Base-by-base conservation (phyloP, 2,329 filamentous ascomycete species). In the Dendryphion nanum region DNA sequence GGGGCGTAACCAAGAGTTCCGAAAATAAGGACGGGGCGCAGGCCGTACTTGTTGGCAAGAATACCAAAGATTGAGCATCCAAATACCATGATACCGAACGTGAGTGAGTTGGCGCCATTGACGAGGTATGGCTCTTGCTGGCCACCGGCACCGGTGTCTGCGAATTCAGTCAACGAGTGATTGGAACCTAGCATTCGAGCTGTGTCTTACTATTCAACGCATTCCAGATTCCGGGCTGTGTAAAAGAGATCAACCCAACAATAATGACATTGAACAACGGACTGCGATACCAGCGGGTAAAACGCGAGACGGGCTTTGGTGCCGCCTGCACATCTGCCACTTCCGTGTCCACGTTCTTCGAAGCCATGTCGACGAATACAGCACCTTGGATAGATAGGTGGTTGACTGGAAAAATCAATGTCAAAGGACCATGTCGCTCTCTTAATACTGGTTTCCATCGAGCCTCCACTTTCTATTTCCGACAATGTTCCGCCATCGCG, bases 211-310 rank as follows among this genome's bases (percentile, higher is more conserved):
- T 58, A 44, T 73, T 72, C 13, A 74, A 53, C 3, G 71, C 71
- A 39, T 69, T 73, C 70, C 71, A 74, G 16, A 74, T 71, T 2
- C 70, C 71, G 0, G 70, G 70, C 28, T 72, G 69, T 1, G 68
- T 70, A 48, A 74, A 74, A 4, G 64, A 66, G 15, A 66, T 67
- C 32, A 68, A 43, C 15, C 71, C 71, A 4, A 73, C 66, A 14
- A 74, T 40, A 26, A 73, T 66, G 34, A 71, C 70, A 40, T 74
- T 71, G 54, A 70, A 74, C 1, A 74, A 51, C 4, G 71, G 71
- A 30, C 69, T 70, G 13, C 72, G 67, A 46, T 71, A 74, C 47
- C 51, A 55, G 24, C 46, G 32, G 16, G 51, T 53, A 35, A 55
- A 54, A 14, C 41, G 37, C 8, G 54, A 57, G 4, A 53, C 34